Percentiles rank a stretch among this genome's conserved stretches.
Evolutionary conservation across 2,329 filamentous ascomycete species (phyloP).

Genomic region (Paecilomyces variotii): DNA sequence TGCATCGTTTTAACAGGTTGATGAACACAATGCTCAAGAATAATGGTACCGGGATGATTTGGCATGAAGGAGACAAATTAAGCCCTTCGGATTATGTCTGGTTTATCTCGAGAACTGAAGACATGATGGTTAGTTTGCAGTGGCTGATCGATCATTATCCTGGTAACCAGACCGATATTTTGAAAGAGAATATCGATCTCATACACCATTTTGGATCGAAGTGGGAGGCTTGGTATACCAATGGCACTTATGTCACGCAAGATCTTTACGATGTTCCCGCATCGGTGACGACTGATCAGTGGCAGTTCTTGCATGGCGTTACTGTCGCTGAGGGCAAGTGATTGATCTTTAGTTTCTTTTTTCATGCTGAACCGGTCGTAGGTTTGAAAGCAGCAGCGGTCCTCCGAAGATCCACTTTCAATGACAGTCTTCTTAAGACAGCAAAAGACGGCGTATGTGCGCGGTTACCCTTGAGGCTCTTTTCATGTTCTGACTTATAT

Average conservation of each 20-base stretch:
- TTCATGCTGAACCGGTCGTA: slow-evolving; percentile 1
- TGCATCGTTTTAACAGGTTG: slow-evolving; percentile 44
- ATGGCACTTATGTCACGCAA: slow-evolving; percentile 28
- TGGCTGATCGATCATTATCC: slow-evolving; percentile 43
- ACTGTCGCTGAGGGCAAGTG: slow-evolving; percentile 34
- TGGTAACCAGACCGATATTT: slow-evolving; percentile 21
- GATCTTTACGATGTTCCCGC: slow-evolving; percentile 25
- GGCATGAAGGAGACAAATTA: slow-evolving; percentile 30
- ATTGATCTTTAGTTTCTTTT: background rate
- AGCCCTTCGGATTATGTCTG: slow-evolving; percentile 33
- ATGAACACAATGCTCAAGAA: slow-evolving; percentile 49
- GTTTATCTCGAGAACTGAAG: slow-evolving; percentile 32
- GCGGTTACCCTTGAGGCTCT: background rate
- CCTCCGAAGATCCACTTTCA: slow-evolving; percentile 37
- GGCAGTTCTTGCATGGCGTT: slow-evolving; percentile 40
- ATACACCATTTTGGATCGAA: slow-evolving; percentile 33
- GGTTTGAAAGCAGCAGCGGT: slow-evolving; percentile 41
- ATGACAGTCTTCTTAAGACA: slow-evolving; percentile 34
- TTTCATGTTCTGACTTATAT: background rate
- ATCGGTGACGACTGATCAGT: slow-evolving; percentile 23
- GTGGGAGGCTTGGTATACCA: slow-evolving; percentile 35
- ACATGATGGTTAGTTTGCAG: slow-evolving; percentile 41
- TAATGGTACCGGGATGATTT: slow-evolving; percentile 44
- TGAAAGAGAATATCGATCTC: slow-evolving; percentile 38
- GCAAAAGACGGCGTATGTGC: slow-evolving; percentile 28